Evolutionary conservation across 2,329 filamentous ascomycete genomes (phyloP), one percentile per base, ranked within the genome.

Genomic region (Fusarium newnesense): DNA sequence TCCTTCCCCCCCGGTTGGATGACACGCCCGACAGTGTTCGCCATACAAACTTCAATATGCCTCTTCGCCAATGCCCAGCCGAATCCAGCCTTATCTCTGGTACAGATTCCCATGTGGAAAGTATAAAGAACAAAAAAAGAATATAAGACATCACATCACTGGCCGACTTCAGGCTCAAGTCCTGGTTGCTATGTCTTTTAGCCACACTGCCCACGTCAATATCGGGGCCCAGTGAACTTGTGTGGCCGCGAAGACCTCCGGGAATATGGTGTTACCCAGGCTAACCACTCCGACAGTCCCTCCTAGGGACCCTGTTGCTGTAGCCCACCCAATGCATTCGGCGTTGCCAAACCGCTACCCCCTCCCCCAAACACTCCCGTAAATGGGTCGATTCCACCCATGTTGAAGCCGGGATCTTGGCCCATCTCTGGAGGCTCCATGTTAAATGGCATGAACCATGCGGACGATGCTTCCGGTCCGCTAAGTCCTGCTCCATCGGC

Each of bases 401-500:
- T 77, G 12, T 80, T 82, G 34, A 84, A 77, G 26, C 80, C 81
- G 59, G 86, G 72, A 42, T 88, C 87, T 60, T 87, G 87, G 11
- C 84, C 83, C 46, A 89, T 82, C 64, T 90, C 89, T 1, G 93
- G 91, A 26, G 94, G 93, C 66, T 96, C 93, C 82, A 97, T 90
- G 79, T 97, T 97, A 82, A 97, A 97, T 3, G 95, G 94, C 85
- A 97, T 91, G 81, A 97, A 97, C 94, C 95, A 98, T 9, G 93
- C 94, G 59, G 91, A 92, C 57, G 85, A 87, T 5, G 87, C 83
- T 69, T 90, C 88, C 40, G 83, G 82, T 8, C 79, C 80, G 53
- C 60, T 69, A 53, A 80, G 78, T 37, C 72, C 68, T 52, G 79
- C 62, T 28, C 65, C 72, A 42, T 75, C 74, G 13, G 64, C 59